These are phyloP conservation scores for Erysimum cheiranthoides DNA, from an alignment of 345 rosid genomes.

Conservation along the genomic window DNA sequence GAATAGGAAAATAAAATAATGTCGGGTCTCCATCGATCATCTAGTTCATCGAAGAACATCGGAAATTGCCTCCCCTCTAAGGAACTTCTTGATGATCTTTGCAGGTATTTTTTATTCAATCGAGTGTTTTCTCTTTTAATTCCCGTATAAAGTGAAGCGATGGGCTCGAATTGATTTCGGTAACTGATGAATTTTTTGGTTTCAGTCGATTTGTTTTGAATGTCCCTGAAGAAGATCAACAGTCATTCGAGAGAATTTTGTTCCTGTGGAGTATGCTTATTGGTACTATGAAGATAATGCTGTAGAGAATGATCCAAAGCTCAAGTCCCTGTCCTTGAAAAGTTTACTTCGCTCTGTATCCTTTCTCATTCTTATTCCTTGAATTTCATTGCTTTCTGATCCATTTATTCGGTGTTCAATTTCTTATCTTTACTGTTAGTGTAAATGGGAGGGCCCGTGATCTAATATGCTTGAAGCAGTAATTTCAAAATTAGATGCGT, in stretches of 20 bases:
- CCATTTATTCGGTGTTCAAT: not conserved
- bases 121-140: not conserved
- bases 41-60: slow-evolving; percentile 76
- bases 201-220: slow-evolving; percentile 96
- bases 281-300: slow-evolving; percentile 99
- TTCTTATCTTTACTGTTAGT: slow-evolving; percentile 1
- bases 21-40: slow-evolving; percentile 74
- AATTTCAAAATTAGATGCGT: not conserved
- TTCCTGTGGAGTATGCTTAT: slow-evolving; percentile 95
- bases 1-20: slow-evolving; percentile 36
- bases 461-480: slow-evolving; percentile 15
- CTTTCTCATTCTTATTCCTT: slow-evolving; percentile 42
- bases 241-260: slow-evolving; percentile 94
- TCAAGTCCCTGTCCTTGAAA: slow-evolving; percentile 85
- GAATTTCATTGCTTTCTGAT: not conserved
- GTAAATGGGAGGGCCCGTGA: not conserved
- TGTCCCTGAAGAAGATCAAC: slow-evolving; percentile 97
- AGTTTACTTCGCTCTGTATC: slow-evolving; percentile 93
- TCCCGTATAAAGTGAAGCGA: slow-evolving; percentile 14
- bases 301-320: slow-evolving; percentile 87
- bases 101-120: slow-evolving; percentile 70
- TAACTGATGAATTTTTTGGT: slow-evolving; percentile 16
- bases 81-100: slow-evolving; percentile 98
- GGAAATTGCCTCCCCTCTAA: slow-evolving; percentile 81
- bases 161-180: slow-evolving; percentile 16